Percentiles rank a stretch among this genome's conserved stretches.
These are phyloP conservation scores for Alliaria petiolata DNA, from an alignment of 345 rosid species.

Conservation along the genomic window DNA sequence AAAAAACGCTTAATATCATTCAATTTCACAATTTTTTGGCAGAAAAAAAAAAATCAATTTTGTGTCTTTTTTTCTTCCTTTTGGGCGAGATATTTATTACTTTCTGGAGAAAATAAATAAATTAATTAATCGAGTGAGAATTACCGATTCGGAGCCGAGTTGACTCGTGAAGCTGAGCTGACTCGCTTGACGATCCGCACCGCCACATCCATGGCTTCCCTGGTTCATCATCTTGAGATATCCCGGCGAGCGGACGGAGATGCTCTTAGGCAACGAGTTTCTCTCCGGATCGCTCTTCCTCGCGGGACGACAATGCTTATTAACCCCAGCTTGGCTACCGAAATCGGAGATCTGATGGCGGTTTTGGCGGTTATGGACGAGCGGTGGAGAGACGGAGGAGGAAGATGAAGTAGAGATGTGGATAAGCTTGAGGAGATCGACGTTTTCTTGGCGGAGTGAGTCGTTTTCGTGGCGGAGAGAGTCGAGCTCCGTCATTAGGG, in stretches of 20 bases:
- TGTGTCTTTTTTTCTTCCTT: too few relatives aligned
- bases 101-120: background rate
- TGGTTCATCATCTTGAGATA: constrained; percentile 40
- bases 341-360: constrained; percentile 33
- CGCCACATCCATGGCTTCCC: constrained; percentile 28
- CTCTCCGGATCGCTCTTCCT: constrained; percentile 32
- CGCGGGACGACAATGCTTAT: constrained; percentile 26
- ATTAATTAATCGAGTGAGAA: background rate
- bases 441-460: constrained; percentile 53
- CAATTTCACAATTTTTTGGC: background rate
- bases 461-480: constrained; percentile 61
- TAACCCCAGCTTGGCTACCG: constrained; percentile 21
- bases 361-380: constrained; percentile 34
- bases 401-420: constrained; percentile 33
- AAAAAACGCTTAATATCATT: too few relatives aligned
- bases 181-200: constrained; percentile 31
- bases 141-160: constrained; percentile 39
- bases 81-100: too few relatives aligned
- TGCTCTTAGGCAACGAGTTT: constrained; percentile 61
- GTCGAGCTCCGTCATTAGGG: constrained; percentile 48
- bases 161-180: constrained; percentile 34
- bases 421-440: constrained; percentile 55
- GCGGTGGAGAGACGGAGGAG: constrained; percentile 42
- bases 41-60: too few relatives aligned
- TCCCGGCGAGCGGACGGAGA: constrained; percentile 62